Evolutionary conservation across 148 eudicot genomes (phyloP).

Genomic region (Oxyria digyna): DNA sequence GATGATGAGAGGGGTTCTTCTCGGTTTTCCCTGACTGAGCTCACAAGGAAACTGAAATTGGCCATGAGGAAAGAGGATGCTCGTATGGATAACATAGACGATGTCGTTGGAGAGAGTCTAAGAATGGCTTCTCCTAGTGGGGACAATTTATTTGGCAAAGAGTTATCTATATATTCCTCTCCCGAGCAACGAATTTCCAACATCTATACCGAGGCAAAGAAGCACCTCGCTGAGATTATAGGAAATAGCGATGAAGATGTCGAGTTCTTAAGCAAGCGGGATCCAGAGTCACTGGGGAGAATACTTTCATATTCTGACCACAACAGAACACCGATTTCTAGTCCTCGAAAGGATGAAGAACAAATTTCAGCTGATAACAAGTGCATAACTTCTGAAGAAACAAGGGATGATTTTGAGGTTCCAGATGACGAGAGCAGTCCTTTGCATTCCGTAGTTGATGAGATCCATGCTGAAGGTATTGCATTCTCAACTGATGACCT

Average conservation of each 20-base stretch:
- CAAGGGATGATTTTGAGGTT: constrained; percentile 12
- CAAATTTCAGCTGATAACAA: constrained; percentile 11
- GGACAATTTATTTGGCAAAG: constrained; percentile 62
- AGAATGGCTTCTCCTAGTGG: constrained; percentile 72
- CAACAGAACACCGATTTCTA: constrained; percentile 40
- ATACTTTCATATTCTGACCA: constrained; percentile 65
- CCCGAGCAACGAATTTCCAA: constrained; percentile 48
- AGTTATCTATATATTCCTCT: constrained; percentile 34
- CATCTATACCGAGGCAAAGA: constrained; percentile 74
- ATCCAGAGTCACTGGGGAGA: constrained; percentile 66
- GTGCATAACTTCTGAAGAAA: constrained; percentile 15
- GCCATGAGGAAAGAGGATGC: constrained; percentile 64
- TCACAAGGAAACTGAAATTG: constrained; percentile 54
- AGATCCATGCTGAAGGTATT: not conserved
- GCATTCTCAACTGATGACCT: not conserved
- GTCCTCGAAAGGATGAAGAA: constrained; percentile 39
- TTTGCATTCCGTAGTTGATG: not conserved
- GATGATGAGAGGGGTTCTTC: constrained; percentile 32
- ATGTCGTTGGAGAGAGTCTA: constrained; percentile 21
- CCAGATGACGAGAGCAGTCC: constrained; percentile 14
- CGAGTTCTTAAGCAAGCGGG: constrained; percentile 23
- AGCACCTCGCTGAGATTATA: constrained; percentile 77
- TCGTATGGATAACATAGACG: constrained; percentile 28
- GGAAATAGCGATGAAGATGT: constrained; percentile 32
- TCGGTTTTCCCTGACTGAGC: constrained; percentile 60